Evolutionary conservation across 2,329 filamentous ascomycete species (phyloP).

Genomic region (Emmonsia crescens): DNA sequence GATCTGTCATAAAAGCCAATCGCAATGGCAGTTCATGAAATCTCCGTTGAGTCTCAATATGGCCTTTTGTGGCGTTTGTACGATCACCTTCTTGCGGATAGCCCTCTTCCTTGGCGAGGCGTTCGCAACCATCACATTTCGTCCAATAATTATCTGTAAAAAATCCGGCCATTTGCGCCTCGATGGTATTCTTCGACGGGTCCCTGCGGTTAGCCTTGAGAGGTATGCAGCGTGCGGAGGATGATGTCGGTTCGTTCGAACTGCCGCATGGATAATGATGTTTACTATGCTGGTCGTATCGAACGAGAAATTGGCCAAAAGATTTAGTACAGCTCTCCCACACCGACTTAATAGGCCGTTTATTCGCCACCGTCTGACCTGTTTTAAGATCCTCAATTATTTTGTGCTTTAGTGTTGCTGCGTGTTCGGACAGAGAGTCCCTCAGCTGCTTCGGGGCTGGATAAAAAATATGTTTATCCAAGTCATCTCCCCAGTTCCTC

Average conservation of each 20-base stretch:
- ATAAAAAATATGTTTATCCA: background rate
- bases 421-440: background rate
- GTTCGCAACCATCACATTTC: no score
- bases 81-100: background rate
- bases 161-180: background rate
- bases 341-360: constrained; percentile 8
- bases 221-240: background rate
- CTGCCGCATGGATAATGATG: background rate
- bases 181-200: background rate
- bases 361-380: constrained; percentile 11
- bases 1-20: constrained; percentile 18
- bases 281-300: constrained; percentile 1
- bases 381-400: constrained; percentile 8
- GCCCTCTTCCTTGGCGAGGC: no score
- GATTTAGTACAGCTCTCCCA: constrained; percentile 19
- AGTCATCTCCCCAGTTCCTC: constrained; percentile 24
- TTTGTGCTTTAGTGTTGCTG: background rate
- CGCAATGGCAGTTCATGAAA: constrained; percentile 22
- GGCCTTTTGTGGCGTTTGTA: background rate
- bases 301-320: constrained; percentile 21
- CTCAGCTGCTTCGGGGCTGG: no score
- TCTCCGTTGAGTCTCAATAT: background rate
- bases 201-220: background rate
- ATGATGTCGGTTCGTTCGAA: background rate
- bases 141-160: background rate